A percentile compares a stretch with the other conserved stretches of the same genome.
Conservation (phyloP, 148 eudicot species). For the Pharnaceum exiguum region DNA sequence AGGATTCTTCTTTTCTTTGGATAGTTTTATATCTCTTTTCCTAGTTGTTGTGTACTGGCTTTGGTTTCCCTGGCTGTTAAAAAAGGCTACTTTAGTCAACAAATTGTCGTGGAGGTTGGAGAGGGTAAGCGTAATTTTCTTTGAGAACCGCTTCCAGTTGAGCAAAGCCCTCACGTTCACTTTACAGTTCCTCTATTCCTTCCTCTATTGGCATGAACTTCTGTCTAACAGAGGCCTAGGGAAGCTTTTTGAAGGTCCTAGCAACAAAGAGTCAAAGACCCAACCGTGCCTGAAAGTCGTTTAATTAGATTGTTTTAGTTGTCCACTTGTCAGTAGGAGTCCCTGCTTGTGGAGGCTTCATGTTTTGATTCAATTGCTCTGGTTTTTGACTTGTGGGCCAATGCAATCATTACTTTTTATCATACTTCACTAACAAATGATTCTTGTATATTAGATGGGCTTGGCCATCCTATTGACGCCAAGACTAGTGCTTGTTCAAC, state of each 20-base stretch:
- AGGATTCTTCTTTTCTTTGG: neutral
- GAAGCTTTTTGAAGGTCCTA: neutral
- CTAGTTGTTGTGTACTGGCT: neutral
- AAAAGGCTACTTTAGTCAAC: too few species aligned
- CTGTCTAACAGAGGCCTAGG: neutral
- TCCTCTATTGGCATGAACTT: neutral
- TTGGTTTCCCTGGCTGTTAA: neutral
- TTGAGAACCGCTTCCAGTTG: neutral
- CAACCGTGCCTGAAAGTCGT: too few species aligned
- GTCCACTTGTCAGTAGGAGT: too few species aligned
- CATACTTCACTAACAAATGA: too few species aligned
- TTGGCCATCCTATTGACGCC: slow-evolving; percentile 71
- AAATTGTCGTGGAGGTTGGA: too few species aligned
- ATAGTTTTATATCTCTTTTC: neutral
- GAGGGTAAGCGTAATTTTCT: neutral
- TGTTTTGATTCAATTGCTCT: neutral
- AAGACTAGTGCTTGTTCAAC: slow-evolving; percentile 65
- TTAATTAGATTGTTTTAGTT: too few species aligned
- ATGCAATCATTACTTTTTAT: too few species aligned
- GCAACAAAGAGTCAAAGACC: neutral
- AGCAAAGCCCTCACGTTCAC: neutral
- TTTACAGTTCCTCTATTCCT: too few species aligned
- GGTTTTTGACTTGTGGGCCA: neutral
- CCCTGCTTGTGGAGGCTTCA: too few species aligned
- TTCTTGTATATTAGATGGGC: slow-evolving; percentile 61